These are phyloP conservation scores for Dioszegia hungarica DNA, from an alignment of 768 basidiomycete species.

Conservation along the genomic window DNA sequence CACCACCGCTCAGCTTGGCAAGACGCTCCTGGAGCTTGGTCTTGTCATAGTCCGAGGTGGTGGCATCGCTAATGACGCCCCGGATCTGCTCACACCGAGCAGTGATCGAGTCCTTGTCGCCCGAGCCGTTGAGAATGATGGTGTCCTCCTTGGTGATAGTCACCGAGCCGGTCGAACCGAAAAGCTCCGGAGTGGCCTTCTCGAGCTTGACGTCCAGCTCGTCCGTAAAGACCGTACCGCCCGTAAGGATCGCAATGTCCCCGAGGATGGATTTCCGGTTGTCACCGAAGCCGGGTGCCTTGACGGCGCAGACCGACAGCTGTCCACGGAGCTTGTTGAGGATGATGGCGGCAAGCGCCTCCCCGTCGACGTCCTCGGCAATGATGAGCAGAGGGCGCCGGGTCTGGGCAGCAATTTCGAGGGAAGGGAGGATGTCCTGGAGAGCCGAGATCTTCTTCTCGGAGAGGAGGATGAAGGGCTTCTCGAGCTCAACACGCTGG, in stretches of 20 bases:
- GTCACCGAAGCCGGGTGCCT: constrained; percentile 96
- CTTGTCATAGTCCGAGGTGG: constrained; percentile 89
- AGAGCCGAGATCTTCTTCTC: constrained; percentile 97
- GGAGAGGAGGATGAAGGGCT: constrained; percentile 83
- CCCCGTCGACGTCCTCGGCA: constrained; percentile 95
- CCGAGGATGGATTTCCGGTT: constrained; percentile 98
- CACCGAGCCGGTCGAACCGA: constrained; percentile 84
- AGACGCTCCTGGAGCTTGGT: constrained; percentile 94
- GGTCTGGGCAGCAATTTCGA: constrained; percentile 58
- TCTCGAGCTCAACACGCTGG: constrained; percentile 95
- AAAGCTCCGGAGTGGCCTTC: constrained; percentile 76
- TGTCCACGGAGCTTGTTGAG: constrained; percentile 99
- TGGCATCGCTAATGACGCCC: constrained; percentile 67
- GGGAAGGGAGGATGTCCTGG: constrained; percentile 89
- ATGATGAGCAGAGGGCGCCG: constrained; percentile 92
- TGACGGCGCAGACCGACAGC: constrained; percentile 86
- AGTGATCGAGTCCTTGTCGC: constrained; percentile 80
- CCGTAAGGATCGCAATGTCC: constrained; percentile 93
- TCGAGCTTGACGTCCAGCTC: constrained; percentile 97
- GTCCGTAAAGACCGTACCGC: constrained; percentile 94
- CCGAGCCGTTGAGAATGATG: constrained; percentile 88
- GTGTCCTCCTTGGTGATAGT: constrained; percentile 98
- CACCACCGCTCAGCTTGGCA: constrained; percentile 91
- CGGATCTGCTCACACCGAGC: constrained; percentile 96
- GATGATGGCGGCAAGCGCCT: constrained; percentile 94